Percentiles rank a stretch among this genome's conserved stretches.
Conservation (phyloP, 2,329 filamentous ascomycete species). For the Rhinocladiella similis region DNA sequence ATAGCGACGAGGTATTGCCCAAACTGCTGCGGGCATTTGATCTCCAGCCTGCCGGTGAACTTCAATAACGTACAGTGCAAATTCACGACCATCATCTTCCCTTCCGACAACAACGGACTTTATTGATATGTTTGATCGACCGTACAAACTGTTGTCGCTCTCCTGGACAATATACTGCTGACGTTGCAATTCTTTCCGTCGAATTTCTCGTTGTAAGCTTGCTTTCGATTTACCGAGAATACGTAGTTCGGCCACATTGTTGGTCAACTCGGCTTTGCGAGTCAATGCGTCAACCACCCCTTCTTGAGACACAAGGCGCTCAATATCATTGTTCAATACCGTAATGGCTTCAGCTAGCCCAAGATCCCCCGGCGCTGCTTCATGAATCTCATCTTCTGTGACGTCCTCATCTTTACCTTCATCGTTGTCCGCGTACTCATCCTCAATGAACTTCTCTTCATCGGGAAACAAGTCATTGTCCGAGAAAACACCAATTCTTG, state of each 20-base stretch:
- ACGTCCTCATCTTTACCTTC: constrained; percentile 56
- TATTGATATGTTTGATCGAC: constrained; percentile 84
- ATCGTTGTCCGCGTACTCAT: constrained; percentile 76
- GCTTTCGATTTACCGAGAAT: constrained; percentile 93
- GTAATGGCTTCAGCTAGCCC: constrained; percentile 92
- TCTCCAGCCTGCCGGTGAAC: constrained; percentile 88
- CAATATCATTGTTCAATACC: constrained; percentile 83
- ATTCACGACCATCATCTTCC: constrained; percentile 91
- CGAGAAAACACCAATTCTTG: constrained; percentile 86
- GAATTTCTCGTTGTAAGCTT: constrained; percentile 87
- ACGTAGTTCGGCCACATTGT: constrained; percentile 89
- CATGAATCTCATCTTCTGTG: constrained; percentile 80
- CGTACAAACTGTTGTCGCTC: constrained; percentile 95
- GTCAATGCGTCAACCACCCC: constrained; percentile 88
- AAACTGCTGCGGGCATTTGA: constrained; percentile 93
- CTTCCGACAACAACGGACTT: constrained; percentile 89
- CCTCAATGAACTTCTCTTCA: constrained; percentile 79
- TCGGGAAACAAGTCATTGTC: constrained; percentile 90
- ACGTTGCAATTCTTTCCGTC: constrained; percentile 89
- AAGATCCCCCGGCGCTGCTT: constrained; percentile 91
- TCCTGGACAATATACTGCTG: constrained; percentile 98
- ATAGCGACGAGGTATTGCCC: constrained; percentile 89
- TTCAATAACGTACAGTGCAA: constrained; percentile 85
- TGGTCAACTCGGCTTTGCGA: constrained; percentile 92
- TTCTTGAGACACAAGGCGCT: constrained; percentile 83